Percentiles rank a stretch among this genome's conserved stretches.
These are phyloP conservation scores for Tephrocybe sp. DNA, from an alignment of 768 basidiomycete species.

Conservation along the genomic window DNA sequence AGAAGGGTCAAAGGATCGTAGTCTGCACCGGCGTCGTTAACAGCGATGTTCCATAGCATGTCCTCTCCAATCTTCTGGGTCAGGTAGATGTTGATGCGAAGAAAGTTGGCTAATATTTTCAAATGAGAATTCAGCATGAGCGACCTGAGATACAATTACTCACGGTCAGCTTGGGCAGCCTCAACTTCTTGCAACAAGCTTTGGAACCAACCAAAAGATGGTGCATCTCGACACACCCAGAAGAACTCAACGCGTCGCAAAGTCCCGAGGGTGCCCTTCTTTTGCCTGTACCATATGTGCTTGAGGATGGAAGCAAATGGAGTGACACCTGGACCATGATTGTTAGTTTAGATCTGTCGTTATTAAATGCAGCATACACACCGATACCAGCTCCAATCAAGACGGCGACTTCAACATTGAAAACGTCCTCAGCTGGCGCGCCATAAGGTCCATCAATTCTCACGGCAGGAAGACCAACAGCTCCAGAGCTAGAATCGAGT, in stretches of 20 bases:
- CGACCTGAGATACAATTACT: slow-evolving; percentile 29
- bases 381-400: slow-evolving; percentile 94
- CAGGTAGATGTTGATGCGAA: slow-evolving; percentile 89
- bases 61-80: slow-evolving; percentile 85
- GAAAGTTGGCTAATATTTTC: slow-evolving; percentile 72
- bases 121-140: slow-evolving; percentile 4
- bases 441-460: slow-evolving; percentile 92
- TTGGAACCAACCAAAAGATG: slow-evolving; percentile 99
- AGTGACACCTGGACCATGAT: slow-evolving; percentile 68
- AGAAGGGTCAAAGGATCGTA: slow-evolving; percentile 90
- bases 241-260: slow-evolving; percentile 92
- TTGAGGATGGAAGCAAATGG: slow-evolving; percentile 95
- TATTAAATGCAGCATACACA: slow-evolving; percentile 20
- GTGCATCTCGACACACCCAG: slow-evolving; percentile 92
- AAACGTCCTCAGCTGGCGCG: slow-evolving; percentile 91
- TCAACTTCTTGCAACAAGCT: slow-evolving; percentile 86
- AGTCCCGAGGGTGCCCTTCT: slow-evolving; percentile 70
- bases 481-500: slow-evolving; percentile 52
- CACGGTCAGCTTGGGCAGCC: slow-evolving; percentile 85
- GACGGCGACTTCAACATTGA: slow-evolving; percentile 83
- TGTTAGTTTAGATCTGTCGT: slow-evolving; percentile 4
- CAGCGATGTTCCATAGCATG: slow-evolving; percentile 90
- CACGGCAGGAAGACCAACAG: slow-evolving; percentile 62
- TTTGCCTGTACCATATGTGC: slow-evolving; percentile 94
- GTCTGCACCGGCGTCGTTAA: slow-evolving; percentile 83